These are phyloP conservation scores for Rhamnella rubrinervis DNA, from an alignment of 331 rosid species.

Conservation along the genomic window DNA sequence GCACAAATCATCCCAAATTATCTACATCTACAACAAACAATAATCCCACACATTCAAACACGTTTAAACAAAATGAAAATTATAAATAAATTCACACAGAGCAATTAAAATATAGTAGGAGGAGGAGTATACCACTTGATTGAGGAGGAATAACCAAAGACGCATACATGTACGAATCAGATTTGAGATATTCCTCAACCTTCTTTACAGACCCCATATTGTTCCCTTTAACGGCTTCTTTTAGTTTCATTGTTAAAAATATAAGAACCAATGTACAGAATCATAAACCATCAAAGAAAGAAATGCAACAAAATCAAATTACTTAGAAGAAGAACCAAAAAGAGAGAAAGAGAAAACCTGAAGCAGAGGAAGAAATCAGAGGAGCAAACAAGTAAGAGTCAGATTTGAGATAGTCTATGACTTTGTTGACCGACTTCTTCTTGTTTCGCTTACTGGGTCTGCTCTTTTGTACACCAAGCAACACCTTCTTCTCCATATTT, in stretches of 20 bases:
- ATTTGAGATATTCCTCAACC: conserved; percentile 50
- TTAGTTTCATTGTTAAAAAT: conserved; percentile 34
- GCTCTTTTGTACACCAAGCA: conserved; percentile 32
- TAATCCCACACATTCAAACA: no score
- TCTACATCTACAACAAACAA: no score
- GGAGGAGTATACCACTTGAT: conserved; percentile 35
- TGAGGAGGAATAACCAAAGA: conserved; percentile 40
- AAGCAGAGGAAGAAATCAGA: conserved; percentile 31
- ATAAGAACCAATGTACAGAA: conserved; percentile 1
- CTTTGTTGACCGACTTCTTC: conserved; percentile 36
- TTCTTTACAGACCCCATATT: conserved; percentile 29
- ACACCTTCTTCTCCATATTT: conserved; percentile 17
- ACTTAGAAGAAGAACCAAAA: not conserved
- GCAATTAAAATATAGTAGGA: no score
- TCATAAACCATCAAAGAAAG: not conserved
- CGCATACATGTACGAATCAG: conserved; percentile 67
- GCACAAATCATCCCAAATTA: not conserved
- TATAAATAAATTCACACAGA: no score
- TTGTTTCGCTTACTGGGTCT: conserved; percentile 31
- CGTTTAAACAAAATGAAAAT: no score
- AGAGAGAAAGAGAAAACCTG: not conserved
- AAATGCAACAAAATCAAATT: not conserved
- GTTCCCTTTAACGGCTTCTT: conserved; percentile 27
- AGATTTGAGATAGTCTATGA: conserved; percentile 50
- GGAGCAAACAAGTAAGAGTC: conserved; percentile 68